phyloP scores from a whole-genome alignment of 495 filamentous ascomycete species.

The Durotheca rogersii region DNA sequence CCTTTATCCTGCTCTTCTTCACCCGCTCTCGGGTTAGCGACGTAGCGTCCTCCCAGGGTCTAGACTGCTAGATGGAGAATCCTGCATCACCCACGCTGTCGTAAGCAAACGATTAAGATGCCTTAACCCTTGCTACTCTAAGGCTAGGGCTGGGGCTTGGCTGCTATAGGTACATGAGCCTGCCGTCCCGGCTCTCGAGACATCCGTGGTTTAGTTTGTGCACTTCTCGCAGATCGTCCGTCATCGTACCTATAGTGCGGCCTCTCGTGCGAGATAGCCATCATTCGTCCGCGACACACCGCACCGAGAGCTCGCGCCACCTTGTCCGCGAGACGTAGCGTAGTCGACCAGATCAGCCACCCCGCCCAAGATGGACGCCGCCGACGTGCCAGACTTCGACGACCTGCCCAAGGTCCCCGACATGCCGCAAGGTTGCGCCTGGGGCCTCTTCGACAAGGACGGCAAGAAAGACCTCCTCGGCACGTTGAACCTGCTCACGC shows the following conservation, averaged over 20 bases:
- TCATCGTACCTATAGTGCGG: not conserved
- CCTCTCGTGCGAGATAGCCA: not conserved
- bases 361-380: constrained; percentile 24
- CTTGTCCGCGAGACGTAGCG: too few relatives aligned
- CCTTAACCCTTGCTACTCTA: too few relatives aligned
- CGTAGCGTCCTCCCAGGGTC: too few relatives aligned
- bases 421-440: constrained; percentile 64
- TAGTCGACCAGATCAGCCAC: too few relatives aligned
- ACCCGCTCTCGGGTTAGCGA: too few relatives aligned
- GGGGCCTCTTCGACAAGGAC: constrained; percentile 65
- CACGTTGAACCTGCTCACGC: constrained; percentile 60
- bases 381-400: constrained; percentile 53
- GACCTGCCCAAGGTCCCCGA: constrained; percentile 58
- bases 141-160: not conserved
- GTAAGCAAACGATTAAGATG: too few relatives aligned
- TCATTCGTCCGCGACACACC: not conserved
- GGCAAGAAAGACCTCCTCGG: constrained; percentile 60
- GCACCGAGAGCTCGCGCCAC: too few relatives aligned
- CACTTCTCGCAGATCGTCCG: not conserved
- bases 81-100: too few relatives aligned
- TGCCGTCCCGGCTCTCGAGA: not conserved
- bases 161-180: not conserved
- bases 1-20: too few relatives aligned
- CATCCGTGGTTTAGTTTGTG: not conserved
- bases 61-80: too few relatives aligned